Base-by-base conservation (phyloP, 2,329 filamentous ascomycete genomes). In the Alternaria longipes region DNA sequence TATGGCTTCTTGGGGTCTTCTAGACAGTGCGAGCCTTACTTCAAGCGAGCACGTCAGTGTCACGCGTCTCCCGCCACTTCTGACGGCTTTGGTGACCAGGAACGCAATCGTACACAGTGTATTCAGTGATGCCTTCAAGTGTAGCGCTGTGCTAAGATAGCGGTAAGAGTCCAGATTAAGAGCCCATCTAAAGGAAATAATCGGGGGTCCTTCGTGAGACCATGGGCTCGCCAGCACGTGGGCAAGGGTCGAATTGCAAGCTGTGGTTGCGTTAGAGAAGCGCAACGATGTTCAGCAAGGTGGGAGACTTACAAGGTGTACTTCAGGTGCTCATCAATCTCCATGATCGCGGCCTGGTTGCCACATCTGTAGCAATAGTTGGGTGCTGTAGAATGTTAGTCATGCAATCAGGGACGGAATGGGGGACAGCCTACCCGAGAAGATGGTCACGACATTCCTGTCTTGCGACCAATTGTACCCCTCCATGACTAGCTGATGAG, bases 301-400 rank as follows among this genome's bases (percentile, higher is more conserved):
- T 32, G n/a, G 46, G 18, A 32, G 32, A 89, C 93, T 81, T 87
- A 97, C 94, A 99, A 98, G 76, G 95, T 98, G 83, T 98, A 99
- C 85, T 99, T 98, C 78, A 99, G 84, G 81, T 98, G 94, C 83
- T 99, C 95, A 70, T 98, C 95, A 81, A 99, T 99, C 83, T 98
- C 95, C 95, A 99, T 99, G 80, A 99, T 98, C n/a, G 95, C 95
- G 59, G 95, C 95, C 82, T 98, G 95, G 82, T 99, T 99, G 78
- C 95, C 95, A 78, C 95, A 99, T 80, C 95, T 89, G 86, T 99
- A 98, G 85, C 94, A 99, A 86, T 99, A 99, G 70, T 86, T 85
- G 40, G 83, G 83, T 69, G 83, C 83, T 85, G 63, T 40, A 18
- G 24, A 46, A 66, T 64, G 70, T 81, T 56, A 81, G 77, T 63